Conservation (phyloP, 2,329 filamentous ascomycete genomes). For the Geosmithia flava region DNA sequence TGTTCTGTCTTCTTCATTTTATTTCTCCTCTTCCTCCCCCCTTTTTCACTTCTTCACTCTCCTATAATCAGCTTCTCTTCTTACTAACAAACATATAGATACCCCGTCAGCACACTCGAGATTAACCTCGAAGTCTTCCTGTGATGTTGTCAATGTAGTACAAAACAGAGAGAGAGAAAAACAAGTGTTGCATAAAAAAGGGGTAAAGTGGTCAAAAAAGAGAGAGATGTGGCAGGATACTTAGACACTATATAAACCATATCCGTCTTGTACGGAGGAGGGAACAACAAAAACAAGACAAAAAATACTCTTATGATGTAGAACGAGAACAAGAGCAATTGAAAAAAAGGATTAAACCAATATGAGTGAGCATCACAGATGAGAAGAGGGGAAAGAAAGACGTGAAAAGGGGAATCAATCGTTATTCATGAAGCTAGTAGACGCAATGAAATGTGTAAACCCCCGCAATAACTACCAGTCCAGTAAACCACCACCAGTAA, state of each 20-base stretch:
- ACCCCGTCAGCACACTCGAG: conserved; percentile 88
- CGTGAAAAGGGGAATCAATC: too few relatives aligned
- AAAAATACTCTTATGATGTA: background rate
- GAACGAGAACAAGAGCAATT: background rate
- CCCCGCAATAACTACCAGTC: too few relatives aligned
- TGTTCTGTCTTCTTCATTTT: too few relatives aligned
- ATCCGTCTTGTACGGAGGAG: background rate
- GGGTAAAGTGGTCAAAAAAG: background rate
- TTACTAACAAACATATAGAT: conserved; percentile 34
- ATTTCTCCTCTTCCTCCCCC: background rate
- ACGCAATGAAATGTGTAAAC: too few relatives aligned
- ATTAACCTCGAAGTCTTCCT: conserved; percentile 91
- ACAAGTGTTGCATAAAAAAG: background rate
- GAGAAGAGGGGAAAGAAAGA: too few relatives aligned
- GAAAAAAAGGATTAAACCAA: background rate
- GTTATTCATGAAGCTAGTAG: too few relatives aligned
- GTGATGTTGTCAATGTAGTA: conserved; percentile 27
- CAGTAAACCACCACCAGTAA: too few relatives aligned
- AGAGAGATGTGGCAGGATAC: background rate
- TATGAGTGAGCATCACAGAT: background rate
- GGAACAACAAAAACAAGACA: background rate
- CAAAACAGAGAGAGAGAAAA: background rate
- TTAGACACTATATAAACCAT: background rate
- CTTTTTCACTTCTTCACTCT: background rate
- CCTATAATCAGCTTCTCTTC: background rate